phyloP scores from a whole-genome alignment of 306 rosid species.

The Carpinus viminea region DNA sequence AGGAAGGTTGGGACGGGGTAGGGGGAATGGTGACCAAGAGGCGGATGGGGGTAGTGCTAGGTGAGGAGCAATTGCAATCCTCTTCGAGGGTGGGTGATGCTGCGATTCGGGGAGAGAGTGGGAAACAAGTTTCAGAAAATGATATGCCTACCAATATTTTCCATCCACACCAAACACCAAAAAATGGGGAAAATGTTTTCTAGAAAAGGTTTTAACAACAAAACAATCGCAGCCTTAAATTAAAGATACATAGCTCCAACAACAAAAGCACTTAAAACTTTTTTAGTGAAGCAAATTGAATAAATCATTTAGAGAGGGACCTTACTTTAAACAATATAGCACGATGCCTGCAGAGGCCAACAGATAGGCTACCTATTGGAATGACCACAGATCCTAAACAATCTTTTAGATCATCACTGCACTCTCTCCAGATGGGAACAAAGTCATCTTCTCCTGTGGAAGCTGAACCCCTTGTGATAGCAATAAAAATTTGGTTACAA shows the following conservation, averaged over 20 bases:
- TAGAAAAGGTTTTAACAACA: no score
- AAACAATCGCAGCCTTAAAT: neutral
- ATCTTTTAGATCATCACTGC: constrained; percentile 78
- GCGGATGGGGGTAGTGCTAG: no score
- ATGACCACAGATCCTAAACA: constrained; percentile 90
- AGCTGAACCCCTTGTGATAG: constrained; percentile 82
- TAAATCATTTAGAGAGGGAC: constrained; percentile 14
- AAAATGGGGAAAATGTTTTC: no score
- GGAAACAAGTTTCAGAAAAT: no score
- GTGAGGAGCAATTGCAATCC: no score
- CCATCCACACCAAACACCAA: no score
- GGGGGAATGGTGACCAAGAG: no score
- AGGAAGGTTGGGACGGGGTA: no score
- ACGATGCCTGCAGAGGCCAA: constrained; percentile 98
- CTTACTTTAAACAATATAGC: constrained; percentile 93
- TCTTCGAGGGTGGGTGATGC: no score
- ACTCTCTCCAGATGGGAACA: constrained; percentile 72
- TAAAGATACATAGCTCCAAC: constrained; percentile 3
- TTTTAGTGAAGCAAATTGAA: constrained; percentile 3
- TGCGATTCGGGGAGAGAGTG: no score
- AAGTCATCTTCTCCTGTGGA: constrained; percentile 69
- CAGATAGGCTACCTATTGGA: constrained; percentile 89
- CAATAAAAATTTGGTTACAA: constrained; percentile 48
- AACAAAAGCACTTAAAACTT: constrained; percentile 21
- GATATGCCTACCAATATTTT: no score